These are phyloP conservation scores for Boletus sp. DNA, from an alignment of 768 basidiomycete species.

Conservation along the genomic window DNA sequence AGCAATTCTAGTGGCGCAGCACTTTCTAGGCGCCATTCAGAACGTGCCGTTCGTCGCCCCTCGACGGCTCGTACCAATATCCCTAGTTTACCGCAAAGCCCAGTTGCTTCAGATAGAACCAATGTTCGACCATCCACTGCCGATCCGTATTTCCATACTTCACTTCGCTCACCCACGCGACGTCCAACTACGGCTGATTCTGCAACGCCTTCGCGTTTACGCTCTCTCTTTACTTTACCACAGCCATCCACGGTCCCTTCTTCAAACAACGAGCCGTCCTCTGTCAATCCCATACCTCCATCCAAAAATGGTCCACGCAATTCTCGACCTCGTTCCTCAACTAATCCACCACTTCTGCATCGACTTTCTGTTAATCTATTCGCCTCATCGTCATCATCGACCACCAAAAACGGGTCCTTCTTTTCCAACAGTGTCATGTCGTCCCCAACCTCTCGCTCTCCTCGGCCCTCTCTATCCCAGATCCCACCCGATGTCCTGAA, in stretches of 20 bases:
- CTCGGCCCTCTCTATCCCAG: slow-evolving; percentile 44
- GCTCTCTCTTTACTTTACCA: slow-evolving; percentile 28
- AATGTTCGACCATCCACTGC: slow-evolving; percentile 19
- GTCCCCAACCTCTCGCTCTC: slow-evolving; percentile 38
- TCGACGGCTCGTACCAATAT: slow-evolving; percentile 6
- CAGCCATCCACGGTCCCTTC: slow-evolving; percentile 16
- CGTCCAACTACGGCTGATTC: slow-evolving; percentile 48
- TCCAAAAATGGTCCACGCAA: slow-evolving; percentile 33
- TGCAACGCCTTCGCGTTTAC: slow-evolving; percentile 30
- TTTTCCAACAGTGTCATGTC: slow-evolving; percentile 11
- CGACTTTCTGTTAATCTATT: slow-evolving; percentile 69
- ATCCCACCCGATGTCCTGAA: slow-evolving; percentile 46
- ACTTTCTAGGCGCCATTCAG: slow-evolving; percentile 48
- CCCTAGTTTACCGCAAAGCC: slow-evolving; percentile 14
- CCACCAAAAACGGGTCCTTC: slow-evolving; percentile 11
- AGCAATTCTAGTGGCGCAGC: slow-evolving; percentile 24
- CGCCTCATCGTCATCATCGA: slow-evolving; percentile 42
- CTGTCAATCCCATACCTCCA: slow-evolving; percentile 7
- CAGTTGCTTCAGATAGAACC: slow-evolving; percentile 2
- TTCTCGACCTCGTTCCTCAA: slow-evolving; percentile 47
- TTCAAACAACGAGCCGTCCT: slow-evolving; percentile 4
- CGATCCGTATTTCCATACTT: slow-evolving; percentile 11
- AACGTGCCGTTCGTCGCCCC: slow-evolving; percentile 19
- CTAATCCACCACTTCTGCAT: slow-evolving; percentile 69
- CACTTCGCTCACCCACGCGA: slow-evolving; percentile 18